Evolutionary conservation across 1,284 basidiomycete genomes (phyloP).

Genomic region (Puccinia polysora): DNA sequence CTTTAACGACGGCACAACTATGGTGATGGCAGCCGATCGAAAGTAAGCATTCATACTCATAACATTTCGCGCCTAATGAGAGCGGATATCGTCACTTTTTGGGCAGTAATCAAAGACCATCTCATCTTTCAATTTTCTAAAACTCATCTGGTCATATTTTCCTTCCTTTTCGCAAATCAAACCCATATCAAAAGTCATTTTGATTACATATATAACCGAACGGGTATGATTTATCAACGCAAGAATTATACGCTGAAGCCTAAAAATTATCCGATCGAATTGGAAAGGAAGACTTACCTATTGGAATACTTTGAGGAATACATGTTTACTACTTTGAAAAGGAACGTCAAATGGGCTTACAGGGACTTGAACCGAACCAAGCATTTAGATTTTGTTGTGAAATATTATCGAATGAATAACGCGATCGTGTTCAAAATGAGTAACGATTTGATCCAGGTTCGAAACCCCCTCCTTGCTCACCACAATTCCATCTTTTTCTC

Average conservation of each 20-base stretch:
- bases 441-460: conserved; percentile 85
- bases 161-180: too few species aligned
- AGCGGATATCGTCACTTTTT: too few species aligned
- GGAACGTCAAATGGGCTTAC: conserved; percentile 74
- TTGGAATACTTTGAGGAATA: conserved; percentile 87
- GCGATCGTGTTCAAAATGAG: conserved; percentile 94
- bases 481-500: too few species aligned
- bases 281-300: conserved; percentile 81
- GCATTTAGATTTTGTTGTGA: conserved; percentile 91
- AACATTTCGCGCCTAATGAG: too few species aligned
- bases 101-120: too few species aligned
- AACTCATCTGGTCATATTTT: too few species aligned
- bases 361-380: conserved; percentile 64
- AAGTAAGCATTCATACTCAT: conserved; percentile 61
- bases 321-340: conserved; percentile 78
- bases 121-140: too few species aligned
- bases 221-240: conserved; percentile 49
- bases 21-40: conserved; percentile 78
- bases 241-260: conserved; percentile 51
- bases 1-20: conserved; percentile 87
- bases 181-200: conserved; percentile 77
- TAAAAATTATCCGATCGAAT: conserved; percentile 56
- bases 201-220: conserved; percentile 63
- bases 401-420: conserved; percentile 91
- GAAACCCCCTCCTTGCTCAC: too few species aligned